Conservation (phyloP, 129 eudicot genomes). For the Pittosporum tobira region DNA sequence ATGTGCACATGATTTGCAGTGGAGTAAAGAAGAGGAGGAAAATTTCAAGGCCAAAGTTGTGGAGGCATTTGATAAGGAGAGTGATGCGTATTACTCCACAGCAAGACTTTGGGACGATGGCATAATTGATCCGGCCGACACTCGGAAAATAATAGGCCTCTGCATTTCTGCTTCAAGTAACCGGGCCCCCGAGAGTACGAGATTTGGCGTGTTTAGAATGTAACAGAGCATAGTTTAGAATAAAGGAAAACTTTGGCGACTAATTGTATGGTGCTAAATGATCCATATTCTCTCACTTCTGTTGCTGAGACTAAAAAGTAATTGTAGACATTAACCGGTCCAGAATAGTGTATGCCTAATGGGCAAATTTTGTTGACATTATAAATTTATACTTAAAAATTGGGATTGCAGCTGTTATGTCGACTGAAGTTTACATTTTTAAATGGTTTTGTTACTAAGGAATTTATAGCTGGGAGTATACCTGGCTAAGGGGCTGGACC, state of each 20-base stretch:
- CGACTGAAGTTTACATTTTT: too few relatives aligned
- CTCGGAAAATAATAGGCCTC: constrained; percentile 71
- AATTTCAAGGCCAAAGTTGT: constrained; percentile 54
- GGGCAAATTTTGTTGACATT: too few relatives aligned
- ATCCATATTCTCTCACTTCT: not conserved
- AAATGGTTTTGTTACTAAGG: too few relatives aligned
- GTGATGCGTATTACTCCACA: constrained; percentile 82
- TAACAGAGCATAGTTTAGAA: constrained; percentile 14
- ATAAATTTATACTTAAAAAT: too few relatives aligned
- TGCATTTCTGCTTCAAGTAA: constrained; percentile 71
- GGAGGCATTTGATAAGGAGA: constrained; percentile 80
- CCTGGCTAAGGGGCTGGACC: too few relatives aligned
- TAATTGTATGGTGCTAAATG: not conserved
- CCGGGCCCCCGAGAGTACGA: constrained; percentile 51
- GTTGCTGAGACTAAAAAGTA: too few relatives aligned
- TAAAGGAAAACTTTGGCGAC: not conserved
- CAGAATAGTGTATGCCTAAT: not conserved
- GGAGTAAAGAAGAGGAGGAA: constrained; percentile 88
- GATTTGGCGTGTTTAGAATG: constrained; percentile 96
- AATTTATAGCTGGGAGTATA: too few relatives aligned
- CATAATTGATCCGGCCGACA: constrained; percentile 88
- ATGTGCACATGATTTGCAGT: constrained; percentile 32
- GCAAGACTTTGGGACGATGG: constrained; percentile 99
- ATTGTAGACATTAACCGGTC: not conserved
- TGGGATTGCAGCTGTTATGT: too few relatives aligned